Conservation (phyloP, 441 rosid species). For the Jatropha multifida region DNA sequence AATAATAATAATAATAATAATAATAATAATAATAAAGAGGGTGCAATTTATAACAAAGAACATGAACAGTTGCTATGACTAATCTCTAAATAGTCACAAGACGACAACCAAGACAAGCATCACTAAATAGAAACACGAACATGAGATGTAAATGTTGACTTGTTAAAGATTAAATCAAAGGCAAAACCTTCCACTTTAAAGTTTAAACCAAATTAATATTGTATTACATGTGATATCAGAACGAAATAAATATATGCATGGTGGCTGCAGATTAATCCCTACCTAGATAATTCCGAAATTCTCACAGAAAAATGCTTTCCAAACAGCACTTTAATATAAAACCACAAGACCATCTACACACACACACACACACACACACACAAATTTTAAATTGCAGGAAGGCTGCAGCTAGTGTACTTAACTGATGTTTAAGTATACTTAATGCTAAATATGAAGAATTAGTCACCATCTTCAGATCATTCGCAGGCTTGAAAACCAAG, state of each 20-base stretch:
- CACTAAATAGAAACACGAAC: neutral
- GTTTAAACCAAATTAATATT: too few species aligned
- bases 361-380: too few species aligned
- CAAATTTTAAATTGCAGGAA: too few species aligned
- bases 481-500: slow-evolving; percentile 17
- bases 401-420: too few species aligned
- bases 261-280: too few species aligned
- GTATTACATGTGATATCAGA: too few species aligned
- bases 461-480: neutral
- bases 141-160: neutral
- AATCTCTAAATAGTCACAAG: neutral
- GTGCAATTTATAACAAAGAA: neutral
- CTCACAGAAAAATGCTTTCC: too few species aligned
- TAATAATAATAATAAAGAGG: neutral
- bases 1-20: neutral
- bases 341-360: too few species aligned
- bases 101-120: neutral
- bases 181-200: too few species aligned
- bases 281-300: too few species aligned
- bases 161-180: neutral
- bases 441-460: neutral
- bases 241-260: too few species aligned
- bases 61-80: neutral
- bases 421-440: neutral
- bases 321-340: too few species aligned